Evolutionary conservation across 352 stramenopile species (phyloP), one percentile per base, ranked within the genome.

Genomic region (Globisporangium echinulatum): DNA sequence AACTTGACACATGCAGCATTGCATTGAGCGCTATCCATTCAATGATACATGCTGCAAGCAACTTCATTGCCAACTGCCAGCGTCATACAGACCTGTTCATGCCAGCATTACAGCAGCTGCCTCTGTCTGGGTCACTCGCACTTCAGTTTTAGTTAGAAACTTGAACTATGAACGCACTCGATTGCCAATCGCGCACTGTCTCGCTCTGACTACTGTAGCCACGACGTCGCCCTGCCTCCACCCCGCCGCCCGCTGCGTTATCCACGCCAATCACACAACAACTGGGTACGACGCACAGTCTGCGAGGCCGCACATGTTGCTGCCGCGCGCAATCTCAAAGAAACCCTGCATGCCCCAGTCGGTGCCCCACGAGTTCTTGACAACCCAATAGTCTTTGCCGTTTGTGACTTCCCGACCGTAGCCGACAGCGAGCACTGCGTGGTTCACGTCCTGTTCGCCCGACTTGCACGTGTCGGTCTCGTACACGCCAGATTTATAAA

Each of bases 341-440:
- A 97, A 99, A 56, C 97, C 97, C 47, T 94, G 68, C 70, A 97
- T 92, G 72, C 97, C 97, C 96, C 96, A 99, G 43, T 66, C 58
- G 6, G 63, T 52, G 37, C 82, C 84, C 95, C 96, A 99, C 50
- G 81, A 98, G 79, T 99, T 99, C 77, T 98, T 99, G 47, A 99
- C 85, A 64, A 98, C 98, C 93, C 94, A 99, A 78, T 96, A 96
- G 44, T 87, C 77, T 49, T 79, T 86, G 62, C 84, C 86, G 50
- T 87, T 82, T 0, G 43, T 48, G 13, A 0, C 13, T 54, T 96
- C 85, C 43, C 92, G 82, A 61, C 96, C 97, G 75, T 99, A 99
- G 42, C 97, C 97, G 37, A 99, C 96, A 1, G 94, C 92, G 60
- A 99, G 78, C 48, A 99, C 96, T 0, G 85, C 88, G 66, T 96